Percentiles rank a stretch among this genome's conserved stretches.
phyloP scores from a whole-genome alignment of 2,329 filamentous ascomycete genomes.

The Cladosporium sphaerospermum region DNA sequence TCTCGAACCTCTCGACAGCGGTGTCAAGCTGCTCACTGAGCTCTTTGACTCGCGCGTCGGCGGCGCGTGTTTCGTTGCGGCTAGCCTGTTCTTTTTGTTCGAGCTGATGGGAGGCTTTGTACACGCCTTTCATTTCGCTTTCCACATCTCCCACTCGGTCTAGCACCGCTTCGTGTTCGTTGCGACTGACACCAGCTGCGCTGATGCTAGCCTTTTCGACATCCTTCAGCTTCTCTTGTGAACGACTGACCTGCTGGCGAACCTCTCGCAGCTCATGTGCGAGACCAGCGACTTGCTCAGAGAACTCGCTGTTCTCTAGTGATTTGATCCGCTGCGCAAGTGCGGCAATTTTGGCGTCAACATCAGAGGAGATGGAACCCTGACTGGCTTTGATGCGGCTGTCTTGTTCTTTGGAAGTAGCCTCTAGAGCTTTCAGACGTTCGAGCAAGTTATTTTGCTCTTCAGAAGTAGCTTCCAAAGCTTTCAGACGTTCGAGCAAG shows the following conservation, averaged over 20 bases:
- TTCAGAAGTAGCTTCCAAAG: conserved; percentile 20
- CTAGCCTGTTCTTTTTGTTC: not conserved
- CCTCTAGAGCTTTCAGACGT: conserved; percentile 28
- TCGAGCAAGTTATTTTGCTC: conserved; percentile 18
- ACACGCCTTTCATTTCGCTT: not conserved
- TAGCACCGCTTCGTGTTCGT: not conserved
- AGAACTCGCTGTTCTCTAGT: not conserved
- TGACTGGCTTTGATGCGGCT: not conserved
- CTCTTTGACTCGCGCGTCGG: not conserved
- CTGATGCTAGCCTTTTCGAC: not conserved
- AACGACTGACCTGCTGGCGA: not conserved
- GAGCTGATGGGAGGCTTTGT: not conserved
- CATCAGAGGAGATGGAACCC: not conserved
- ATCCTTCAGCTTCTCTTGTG: not conserved
- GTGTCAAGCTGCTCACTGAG: not conserved
- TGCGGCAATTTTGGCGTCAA: not conserved
- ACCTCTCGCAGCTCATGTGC: not conserved
- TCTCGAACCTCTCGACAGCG: not conserved
- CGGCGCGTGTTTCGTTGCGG: not conserved
- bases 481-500: conserved; percentile 27
- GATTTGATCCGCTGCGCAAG: conserved; percentile 54
- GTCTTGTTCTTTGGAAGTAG: not conserved
- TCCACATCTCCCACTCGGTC: not conserved
- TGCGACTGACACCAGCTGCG: not conserved
- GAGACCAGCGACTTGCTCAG: conserved; percentile 1